Conservation (phyloP, 176 grass and related monocot genomes). For the Musa acuminata region DNA sequence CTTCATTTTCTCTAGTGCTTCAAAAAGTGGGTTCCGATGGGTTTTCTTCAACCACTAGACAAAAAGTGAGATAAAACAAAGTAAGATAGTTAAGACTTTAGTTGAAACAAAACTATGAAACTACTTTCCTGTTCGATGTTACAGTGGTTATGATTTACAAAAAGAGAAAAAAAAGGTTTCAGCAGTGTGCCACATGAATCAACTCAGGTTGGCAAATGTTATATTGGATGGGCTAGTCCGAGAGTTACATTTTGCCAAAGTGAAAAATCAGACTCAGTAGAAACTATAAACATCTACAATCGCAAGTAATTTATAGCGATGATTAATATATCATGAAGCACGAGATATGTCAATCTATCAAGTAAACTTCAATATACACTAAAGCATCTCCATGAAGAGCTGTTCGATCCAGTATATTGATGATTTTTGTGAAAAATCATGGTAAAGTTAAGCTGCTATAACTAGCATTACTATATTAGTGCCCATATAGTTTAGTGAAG, state of each 20-base stretch:
- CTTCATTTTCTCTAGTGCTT: constrained; percentile 98
- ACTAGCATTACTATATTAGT: neutral
- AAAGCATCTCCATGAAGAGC: neutral
- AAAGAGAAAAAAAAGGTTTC: neutral
- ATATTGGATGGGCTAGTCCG: neutral
- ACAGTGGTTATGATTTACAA: no score
- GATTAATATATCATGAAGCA: neutral
- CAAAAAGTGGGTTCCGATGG: constrained; percentile 67
- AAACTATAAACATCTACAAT: no score
- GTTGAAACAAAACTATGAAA: neutral
- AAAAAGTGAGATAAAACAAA: constrained; percentile 15
- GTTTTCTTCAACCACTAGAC: constrained; percentile 89
- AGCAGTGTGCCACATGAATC: neutral
- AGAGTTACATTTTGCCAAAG: neutral
- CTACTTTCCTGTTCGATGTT: neutral
- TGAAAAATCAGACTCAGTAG: neutral
- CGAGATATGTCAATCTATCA: neutral
- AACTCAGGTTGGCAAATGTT: neutral
- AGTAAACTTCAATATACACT: neutral
- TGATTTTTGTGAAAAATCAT: neutral
- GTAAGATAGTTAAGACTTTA: neutral
- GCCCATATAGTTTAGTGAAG: neutral
- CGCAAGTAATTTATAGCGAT: no score
- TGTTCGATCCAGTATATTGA: no score
- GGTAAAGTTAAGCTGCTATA: neutral